Base-by-base conservation (phyloP, 257 asterid genomes). In the Solanum etuberosum region DNA sequence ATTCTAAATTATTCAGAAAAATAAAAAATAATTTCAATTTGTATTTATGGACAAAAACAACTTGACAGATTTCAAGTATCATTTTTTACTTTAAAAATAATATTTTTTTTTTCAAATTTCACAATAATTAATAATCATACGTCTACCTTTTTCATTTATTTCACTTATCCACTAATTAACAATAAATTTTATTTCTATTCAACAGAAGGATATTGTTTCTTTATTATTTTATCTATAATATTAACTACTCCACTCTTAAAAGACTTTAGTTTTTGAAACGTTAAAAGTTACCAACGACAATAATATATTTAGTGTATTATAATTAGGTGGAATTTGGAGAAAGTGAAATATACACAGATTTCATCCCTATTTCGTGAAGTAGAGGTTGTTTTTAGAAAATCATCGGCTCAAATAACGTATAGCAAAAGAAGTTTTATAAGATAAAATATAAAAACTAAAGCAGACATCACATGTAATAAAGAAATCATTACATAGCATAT, bases 311-410 rank as follows among this genome's bases (percentile, higher is more conserved):
- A 63, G 10, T 63, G 2, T 63, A n/a, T 7, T 9, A n/a, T 5
- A n/a, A 63, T 11, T 9, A n/a, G 16, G 16, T 13, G 3, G 32
- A 12, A 63, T 63, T n/a, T 5, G 0, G 0, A 11, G 2, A n/a
- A 0, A 18, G 1, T n/a, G 3, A 0, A 23, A n/a, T 2, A 5
- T 9, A 63, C 4, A 63, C 3, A n/a, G 3, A 63, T 1, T 25
- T n/a, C n/a, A 63, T 7, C 1, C 6, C 6, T 9, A 61, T 9
- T 23, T 61, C 6, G 3, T 9, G 5, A 61, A 61, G 15, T 61
- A 61, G 0, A 61, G 2, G 0, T 4, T 61, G 1, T 23, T 61
- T 59, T 61, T 10, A 0, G 23, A 61, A 61, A 1, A 57, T 21
- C 2, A 57, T 21, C 31, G 3, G 0, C 29, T 61, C 29, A 23